These are phyloP conservation scores for Claviceps africana DNA, from an alignment of 2,329 filamentous ascomycete species.

Conservation along the genomic window DNA sequence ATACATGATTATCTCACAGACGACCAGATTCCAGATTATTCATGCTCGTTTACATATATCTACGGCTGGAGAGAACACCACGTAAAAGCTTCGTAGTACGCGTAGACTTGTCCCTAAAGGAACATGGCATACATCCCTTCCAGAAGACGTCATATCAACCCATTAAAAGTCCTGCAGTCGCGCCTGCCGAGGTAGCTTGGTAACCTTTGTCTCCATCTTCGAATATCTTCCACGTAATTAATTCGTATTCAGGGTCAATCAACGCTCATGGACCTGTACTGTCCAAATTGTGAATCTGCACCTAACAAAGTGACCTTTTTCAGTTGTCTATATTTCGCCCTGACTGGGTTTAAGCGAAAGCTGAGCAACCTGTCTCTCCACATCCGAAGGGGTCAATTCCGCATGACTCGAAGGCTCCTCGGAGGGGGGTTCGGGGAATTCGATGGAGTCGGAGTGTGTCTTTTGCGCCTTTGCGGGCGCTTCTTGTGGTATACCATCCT, in stretches of 20 bases:
- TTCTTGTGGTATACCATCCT: conserved; percentile 31
- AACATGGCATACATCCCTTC: background rate
- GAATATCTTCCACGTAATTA: background rate
- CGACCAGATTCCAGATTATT: background rate
- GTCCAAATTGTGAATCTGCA: background rate
- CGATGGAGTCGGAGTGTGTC: conserved; percentile 39
- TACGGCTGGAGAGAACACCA: background rate
- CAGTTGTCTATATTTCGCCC: background rate
- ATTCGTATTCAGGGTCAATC: background rate
- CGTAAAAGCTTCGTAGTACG: background rate
- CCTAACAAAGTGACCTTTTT: background rate
- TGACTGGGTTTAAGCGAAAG: conserved; percentile 9
- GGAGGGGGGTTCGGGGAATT: conserved; percentile 27
- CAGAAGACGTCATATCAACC: background rate
- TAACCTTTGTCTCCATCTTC: background rate
- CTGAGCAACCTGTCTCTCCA: conserved; percentile 24
- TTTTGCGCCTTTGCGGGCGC: conserved; percentile 33
- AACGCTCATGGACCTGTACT: background rate
- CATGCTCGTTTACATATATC: background rate
- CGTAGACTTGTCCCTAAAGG: background rate
- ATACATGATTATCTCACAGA: background rate
- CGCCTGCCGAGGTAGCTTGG: no score
- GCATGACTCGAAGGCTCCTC: conserved; percentile 21
- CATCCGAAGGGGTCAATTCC: conserved; percentile 18
- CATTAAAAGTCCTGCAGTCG: background rate